Base-by-base conservation (phyloP, 2,329 filamentous ascomycete genomes). In the Arachnomyces sp. region DNA sequence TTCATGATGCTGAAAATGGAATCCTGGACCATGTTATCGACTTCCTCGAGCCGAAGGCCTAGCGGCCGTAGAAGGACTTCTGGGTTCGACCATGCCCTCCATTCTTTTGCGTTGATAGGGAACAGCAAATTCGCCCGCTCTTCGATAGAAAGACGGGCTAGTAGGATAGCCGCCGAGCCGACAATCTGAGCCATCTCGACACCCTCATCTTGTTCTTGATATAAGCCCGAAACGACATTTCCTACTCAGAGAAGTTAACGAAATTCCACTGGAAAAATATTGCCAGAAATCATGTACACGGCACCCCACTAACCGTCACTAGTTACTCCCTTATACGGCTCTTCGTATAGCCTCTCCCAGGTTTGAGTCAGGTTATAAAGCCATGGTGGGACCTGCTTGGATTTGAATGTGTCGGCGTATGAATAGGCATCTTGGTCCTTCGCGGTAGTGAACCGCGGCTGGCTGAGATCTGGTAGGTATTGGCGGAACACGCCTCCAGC, bases 291-390 rank as follows among this genome's bases (percentile, higher is more conserved):
- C n/a, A 12, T 11, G 2, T 12, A 13, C 3, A 31, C 8, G 20
- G n/a, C n/a, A n/a, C n/a, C 12, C 15, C 8, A 14, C 61, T 18
- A 61, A 71, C 82, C 83, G 47, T 87, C 79, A 8, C 61, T 77
- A 0, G 83, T 86, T 14, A 88, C 67, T 16, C 83, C 83, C 52
- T 74, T 78, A 57, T 77, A 87, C 0, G 83, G 82, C 60, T 85
- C 81, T 40, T 76, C 56, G 25, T 63, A 63, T 7, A 81, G 56
- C 28, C 71, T 64, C 36, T 66, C 56, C 77, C 78, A 81, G 53
- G 79, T 74, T 45, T 68, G 55, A 42, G 76, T 80, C 15, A 82
- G 58, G 0, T 65, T 74, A 49, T 81, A 71, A 12, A 86, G 62
- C 81, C 81, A 85, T 1, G 82, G 81, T 0, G 82, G 81, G 9